Conservation (phyloP, 163 green algal species). For the Coccomyxa subellipsoidea region DNA sequence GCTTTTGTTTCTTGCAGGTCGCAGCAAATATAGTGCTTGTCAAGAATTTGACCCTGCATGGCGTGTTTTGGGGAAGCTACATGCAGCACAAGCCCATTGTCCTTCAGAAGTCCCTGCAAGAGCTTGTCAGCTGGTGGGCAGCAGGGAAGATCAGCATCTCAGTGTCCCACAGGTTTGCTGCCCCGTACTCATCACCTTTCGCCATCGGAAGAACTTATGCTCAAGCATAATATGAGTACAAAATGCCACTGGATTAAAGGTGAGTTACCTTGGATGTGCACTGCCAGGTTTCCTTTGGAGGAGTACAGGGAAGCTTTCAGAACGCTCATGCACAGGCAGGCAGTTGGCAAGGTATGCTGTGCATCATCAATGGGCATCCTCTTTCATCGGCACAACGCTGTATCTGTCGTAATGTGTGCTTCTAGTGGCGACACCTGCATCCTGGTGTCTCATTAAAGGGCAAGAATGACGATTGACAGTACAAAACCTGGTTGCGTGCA, state of each 20-base stretch:
- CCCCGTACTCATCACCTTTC: not conserved
- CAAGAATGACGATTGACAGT: too few relatives aligned
- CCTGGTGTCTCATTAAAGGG: not conserved
- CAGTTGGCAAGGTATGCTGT: conserved; percentile 59
- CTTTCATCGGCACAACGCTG: not conserved
- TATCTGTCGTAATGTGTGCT: not conserved
- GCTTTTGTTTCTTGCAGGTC: conserved; percentile 29
- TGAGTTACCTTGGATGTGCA: conserved; percentile 1
- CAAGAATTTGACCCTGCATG: conserved; percentile 74
- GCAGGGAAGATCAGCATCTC: conserved; percentile 32
- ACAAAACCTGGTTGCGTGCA: too few relatives aligned
- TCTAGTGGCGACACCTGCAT: not conserved
- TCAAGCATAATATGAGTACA: not conserved
- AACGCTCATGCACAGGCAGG: conserved; percentile 49
- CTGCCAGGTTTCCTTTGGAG: conserved; percentile 46
- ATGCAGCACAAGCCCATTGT: conserved; percentile 20
- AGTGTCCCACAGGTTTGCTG: conserved; percentile 40
- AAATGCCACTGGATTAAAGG: not conserved
- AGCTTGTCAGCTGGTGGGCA: conserved; percentile 34
- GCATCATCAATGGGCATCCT: not conserved
- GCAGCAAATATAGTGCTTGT: conserved; percentile 64
- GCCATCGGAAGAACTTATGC: not conserved
- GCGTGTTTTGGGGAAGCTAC: conserved; percentile 60
- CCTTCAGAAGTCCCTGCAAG: conserved; percentile 31
- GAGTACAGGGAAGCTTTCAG: conserved; percentile 55